Evolutionary conservation across 306 rosid genomes (phyloP).

Genomic region (Datisca glomerata): DNA sequence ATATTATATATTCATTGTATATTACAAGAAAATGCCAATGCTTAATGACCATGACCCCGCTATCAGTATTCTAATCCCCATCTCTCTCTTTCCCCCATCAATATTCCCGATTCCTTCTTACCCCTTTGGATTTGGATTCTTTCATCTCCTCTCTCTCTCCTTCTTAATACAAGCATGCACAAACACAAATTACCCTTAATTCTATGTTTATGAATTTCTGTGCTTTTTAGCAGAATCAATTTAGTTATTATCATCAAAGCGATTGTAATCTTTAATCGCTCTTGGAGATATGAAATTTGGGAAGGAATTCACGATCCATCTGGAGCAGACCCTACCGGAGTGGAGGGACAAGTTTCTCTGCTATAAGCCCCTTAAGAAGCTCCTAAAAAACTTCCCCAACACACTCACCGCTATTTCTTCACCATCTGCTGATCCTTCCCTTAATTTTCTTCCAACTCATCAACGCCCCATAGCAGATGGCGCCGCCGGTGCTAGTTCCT

Average conservation of each 20-base stretch:
- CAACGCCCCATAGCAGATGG: background rate
- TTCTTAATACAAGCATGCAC: background rate
- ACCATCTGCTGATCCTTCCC: slow-evolving; percentile 7
- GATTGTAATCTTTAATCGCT: background rate
- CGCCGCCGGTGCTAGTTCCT: slow-evolving; percentile 2
- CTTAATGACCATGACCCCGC: background rate
- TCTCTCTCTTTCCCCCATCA: background rate
- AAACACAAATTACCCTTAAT: background rate
- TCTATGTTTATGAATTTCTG: background rate
- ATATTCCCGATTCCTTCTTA: slow-evolving; percentile 7
- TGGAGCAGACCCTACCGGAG: slow-evolving; percentile 87
- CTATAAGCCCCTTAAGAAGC: slow-evolving; percentile 81
- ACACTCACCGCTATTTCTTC: background rate
- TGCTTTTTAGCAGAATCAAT: background rate
- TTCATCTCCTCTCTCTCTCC: background rate
- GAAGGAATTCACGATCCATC: slow-evolving; percentile 72
- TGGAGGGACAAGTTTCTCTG: slow-evolving; percentile 98
- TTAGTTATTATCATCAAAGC: background rate
- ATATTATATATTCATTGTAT: too few relatives aligned
- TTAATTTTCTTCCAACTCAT: slow-evolving; percentile 13
- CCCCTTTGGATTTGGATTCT: slow-evolving; percentile 5
- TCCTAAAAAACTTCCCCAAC: slow-evolving; percentile 37
- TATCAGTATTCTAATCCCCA: background rate
- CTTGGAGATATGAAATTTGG: slow-evolving; percentile 68
- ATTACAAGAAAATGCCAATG: background rate